Evolutionary conservation across 768 basidiomycete species (phyloP).

Genomic region (Gautieria morchelliformis): DNA sequence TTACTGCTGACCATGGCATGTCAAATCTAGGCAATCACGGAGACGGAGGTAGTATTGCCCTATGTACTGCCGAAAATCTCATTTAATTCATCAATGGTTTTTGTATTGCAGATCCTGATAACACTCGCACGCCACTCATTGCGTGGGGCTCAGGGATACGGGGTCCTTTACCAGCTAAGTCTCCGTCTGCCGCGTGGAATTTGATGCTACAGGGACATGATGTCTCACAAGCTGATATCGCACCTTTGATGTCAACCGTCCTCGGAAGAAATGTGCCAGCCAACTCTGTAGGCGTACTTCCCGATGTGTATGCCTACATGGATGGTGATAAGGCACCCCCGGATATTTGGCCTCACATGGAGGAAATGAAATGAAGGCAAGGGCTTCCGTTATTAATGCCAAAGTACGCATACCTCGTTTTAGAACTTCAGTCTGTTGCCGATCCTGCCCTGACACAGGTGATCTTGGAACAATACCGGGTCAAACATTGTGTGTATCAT

Average conservation of each 20-base stretch:
- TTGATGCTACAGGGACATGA: slow-evolving; percentile 57
- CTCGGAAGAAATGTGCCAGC: slow-evolving; percentile 68
- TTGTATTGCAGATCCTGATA: slow-evolving; percentile 59
- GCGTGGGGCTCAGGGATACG: slow-evolving; percentile 77
- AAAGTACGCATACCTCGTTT: slow-evolving; percentile 27
- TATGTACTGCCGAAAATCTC: not conserved
- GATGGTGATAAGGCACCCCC: slow-evolving; percentile 37
- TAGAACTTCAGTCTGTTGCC: not conserved
- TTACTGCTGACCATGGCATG: slow-evolving; percentile 90
- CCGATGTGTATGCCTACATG: slow-evolving; percentile 38
- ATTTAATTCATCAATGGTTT: not conserved
- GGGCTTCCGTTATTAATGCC: slow-evolving; percentile 53
- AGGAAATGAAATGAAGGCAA: slow-evolving; percentile 43
- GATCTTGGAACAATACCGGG: slow-evolving; percentile 64
- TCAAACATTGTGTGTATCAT: slow-evolving; percentile 56
- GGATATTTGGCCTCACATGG: slow-evolving; percentile 45
- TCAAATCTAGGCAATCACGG: slow-evolving; percentile 82
- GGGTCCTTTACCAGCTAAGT: slow-evolving; percentile 45
- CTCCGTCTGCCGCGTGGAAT: slow-evolving; percentile 37
- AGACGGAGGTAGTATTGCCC: slow-evolving; percentile 54
- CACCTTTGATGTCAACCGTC: slow-evolving; percentile 68
- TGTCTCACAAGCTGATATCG: slow-evolving; percentile 76
- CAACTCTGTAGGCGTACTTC: slow-evolving; percentile 74
- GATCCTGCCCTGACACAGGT: slow-evolving; percentile 27
- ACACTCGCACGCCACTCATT: slow-evolving; percentile 75